These are phyloP conservation scores for Ogataea pini DNA, from an alignment of 805 yeast genomes.

Conservation along the genomic window DNA sequence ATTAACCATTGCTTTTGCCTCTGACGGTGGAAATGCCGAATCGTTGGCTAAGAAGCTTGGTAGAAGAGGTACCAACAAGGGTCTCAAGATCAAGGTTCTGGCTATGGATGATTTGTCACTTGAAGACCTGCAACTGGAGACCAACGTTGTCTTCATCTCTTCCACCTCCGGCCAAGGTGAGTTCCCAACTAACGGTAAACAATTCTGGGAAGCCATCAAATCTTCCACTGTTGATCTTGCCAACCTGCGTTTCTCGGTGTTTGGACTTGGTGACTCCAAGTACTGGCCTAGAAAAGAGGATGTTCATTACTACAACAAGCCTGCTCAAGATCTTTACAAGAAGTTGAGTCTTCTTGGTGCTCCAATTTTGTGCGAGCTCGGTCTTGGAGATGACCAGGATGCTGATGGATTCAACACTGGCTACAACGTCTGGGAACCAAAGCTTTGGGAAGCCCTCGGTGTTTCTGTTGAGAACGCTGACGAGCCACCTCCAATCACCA, in stretches of 20 bases:
- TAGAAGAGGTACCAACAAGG: conserved; percentile 78
- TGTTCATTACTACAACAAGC: conserved; percentile 90
- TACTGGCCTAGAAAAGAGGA: conserved; percentile 99
- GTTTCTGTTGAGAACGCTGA: conserved; percentile 88
- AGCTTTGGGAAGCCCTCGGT: conserved; percentile 84
- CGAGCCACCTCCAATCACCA: conserved; percentile 86
- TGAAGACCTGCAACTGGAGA: conserved; percentile 73
- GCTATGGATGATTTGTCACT: conserved; percentile 72
- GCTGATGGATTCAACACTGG: conserved; percentile 95
- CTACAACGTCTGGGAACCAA: conserved; percentile 83
- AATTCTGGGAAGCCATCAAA: conserved; percentile 73
- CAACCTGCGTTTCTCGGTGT: conserved; percentile 56
- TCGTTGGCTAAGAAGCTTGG: conserved; percentile 75
- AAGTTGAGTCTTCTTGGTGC: conserved; percentile 74
- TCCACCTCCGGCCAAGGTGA: conserved; percentile 89
- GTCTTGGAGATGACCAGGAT: conserved; percentile 96
- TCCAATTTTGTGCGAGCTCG: conserved; percentile 68
- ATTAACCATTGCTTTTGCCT: conserved; percentile 78
- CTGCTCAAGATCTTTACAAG: conserved; percentile 70
- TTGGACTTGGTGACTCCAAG: conserved; percentile 79
- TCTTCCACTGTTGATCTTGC: conserved; percentile 67
- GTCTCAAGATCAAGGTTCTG: conserved; percentile 63
- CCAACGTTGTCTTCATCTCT: conserved; percentile 65
- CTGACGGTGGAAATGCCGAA: conserved; percentile 91
- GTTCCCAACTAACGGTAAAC: conserved; percentile 79